Conservation (phyloP, 345 rosid genomes). For the Angophora floribunda region DNA sequence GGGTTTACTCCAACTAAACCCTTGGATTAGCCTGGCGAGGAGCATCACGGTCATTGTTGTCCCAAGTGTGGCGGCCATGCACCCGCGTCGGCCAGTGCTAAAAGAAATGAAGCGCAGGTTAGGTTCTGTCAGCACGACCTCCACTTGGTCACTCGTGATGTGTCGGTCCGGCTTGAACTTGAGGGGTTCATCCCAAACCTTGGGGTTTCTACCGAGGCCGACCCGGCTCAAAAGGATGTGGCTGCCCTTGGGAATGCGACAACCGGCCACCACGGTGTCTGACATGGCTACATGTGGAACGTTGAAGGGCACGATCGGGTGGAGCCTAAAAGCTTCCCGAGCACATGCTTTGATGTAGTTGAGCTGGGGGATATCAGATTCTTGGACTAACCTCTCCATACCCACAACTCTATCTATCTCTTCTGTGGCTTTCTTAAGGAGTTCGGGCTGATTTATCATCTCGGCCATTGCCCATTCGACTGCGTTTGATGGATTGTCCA, state of each 20-base stretch:
- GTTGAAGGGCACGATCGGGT: slow-evolving; percentile 9
- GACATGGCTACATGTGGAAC: slow-evolving; percentile 11
- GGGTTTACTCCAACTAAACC: background rate
- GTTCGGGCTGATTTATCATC: slow-evolving; percentile 14
- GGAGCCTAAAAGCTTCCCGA: slow-evolving; percentile 9
- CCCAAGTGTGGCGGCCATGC: background rate
- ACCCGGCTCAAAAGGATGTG: slow-evolving; percentile 11
- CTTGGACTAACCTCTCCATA: slow-evolving; percentile 16
- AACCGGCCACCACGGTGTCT: slow-evolving; percentile 21
- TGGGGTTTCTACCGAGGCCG: slow-evolving; percentile 23
- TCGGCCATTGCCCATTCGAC: slow-evolving; percentile 28
- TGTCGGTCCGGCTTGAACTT: slow-evolving; percentile 22
- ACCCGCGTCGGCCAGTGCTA: slow-evolving; percentile 4
- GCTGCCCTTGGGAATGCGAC: slow-evolving; percentile 21
- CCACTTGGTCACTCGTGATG: background rate
- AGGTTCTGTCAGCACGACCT: slow-evolving; percentile 5
- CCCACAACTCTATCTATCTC: slow-evolving; percentile 21
- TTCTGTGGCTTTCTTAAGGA: slow-evolving; percentile 4
- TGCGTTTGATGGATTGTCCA: slow-evolving; percentile 32
- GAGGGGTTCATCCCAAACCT: slow-evolving; percentile 17
- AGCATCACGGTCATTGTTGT: slow-evolving; percentile 1
- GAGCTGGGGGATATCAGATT: slow-evolving; percentile 13
- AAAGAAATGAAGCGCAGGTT: slow-evolving; percentile 1
- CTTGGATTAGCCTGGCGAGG: slow-evolving; percentile 4
- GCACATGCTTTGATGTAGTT: slow-evolving; percentile 18